Percentiles rank a stretch among this genome's conserved stretches.
phyloP scores from a whole-genome alignment of 177 flowering plant species.

The Vitis hybrid region DNA sequence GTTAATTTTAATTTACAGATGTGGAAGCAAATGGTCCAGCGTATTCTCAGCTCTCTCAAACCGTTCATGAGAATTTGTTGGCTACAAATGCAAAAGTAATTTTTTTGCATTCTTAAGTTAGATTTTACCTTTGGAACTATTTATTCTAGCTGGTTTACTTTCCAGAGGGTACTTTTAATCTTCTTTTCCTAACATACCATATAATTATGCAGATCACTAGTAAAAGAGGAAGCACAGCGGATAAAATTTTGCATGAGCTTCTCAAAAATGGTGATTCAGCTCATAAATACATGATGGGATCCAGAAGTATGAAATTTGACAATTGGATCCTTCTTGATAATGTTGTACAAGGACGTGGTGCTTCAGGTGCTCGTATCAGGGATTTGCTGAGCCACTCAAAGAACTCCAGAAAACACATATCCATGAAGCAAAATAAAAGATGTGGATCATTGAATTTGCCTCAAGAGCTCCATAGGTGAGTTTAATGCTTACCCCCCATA shows the following conservation, averaged over 20 bases:
- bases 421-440: conserved; percentile 63
- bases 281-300: conserved; percentile 70
- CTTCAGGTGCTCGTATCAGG: conserved; percentile 29
- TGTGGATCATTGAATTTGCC: conserved; percentile 60
- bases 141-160: conserved; percentile 1
- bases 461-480: conserved; percentile 57
- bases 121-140: not conserved
- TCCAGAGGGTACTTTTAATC: not conserved
- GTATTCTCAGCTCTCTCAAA: conserved; percentile 47
- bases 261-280: conserved; percentile 75
- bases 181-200: conserved; percentile 1
- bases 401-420: conserved; percentile 74
- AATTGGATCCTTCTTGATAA: conserved; percentile 75
- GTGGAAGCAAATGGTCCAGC: conserved; percentile 39
- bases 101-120: not conserved
- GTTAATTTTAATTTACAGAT: conserved; percentile 32
- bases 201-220: conserved; percentile 39
- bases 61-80: conserved; percentile 58
- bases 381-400: conserved; percentile 51
- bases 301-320: conserved; percentile 62
- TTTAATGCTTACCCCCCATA: not conserved
- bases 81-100: conserved; percentile 32
- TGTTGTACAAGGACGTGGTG: conserved; percentile 39
- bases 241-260: conserved; percentile 60
- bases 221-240: conserved; percentile 31